phyloP scores from a whole-genome alignment of 192 early-diverging fungal genomes.

The Jimgerdemannia flammicorona region DNA sequence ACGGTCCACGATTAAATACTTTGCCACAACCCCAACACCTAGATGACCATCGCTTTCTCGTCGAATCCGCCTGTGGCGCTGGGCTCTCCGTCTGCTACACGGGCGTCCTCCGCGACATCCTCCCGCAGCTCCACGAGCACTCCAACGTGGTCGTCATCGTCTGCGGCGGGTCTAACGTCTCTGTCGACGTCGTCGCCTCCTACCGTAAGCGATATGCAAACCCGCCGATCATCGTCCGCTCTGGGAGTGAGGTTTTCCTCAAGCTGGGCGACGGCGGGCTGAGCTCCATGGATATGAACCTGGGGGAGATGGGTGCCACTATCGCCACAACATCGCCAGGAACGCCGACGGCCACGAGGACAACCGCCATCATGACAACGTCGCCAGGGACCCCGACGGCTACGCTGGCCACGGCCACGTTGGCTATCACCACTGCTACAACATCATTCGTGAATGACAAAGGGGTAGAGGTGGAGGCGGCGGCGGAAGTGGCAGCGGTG shows the following conservation, averaged over 20 bases:
- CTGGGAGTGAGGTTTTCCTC: constrained; percentile 61
- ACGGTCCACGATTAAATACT: too few relatives aligned
- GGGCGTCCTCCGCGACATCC: constrained; percentile 54
- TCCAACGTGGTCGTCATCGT: constrained; percentile 66
- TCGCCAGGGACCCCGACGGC: too few relatives aligned
- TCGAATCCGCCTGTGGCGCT: constrained; percentile 61
- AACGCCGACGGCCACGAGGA: too few relatives aligned
- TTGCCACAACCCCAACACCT: background rate
- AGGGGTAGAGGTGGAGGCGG: background rate
- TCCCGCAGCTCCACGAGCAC: constrained; percentile 46
- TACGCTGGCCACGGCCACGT: too few relatives aligned
- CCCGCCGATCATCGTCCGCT: constrained; percentile 65
- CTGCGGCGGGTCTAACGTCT: constrained; percentile 66
- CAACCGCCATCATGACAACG: too few relatives aligned
- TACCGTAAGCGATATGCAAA: constrained; percentile 56
- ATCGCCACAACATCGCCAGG: background rate
- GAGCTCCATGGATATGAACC: constrained; percentile 20
- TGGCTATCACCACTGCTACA: too few relatives aligned
- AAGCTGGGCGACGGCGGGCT: constrained; percentile 38
- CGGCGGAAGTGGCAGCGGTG: background rate
- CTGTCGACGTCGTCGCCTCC: constrained; percentile 49
- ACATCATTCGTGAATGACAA: background rate
- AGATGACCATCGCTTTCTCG: constrained; percentile 47
- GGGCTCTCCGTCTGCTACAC: constrained; percentile 59
- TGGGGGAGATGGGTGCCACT: constrained; percentile 4